A percentile compares a stretch with the other conserved stretches of the same genome.
These are phyloP conservation scores for Colletotrichum paranaense DNA, from an alignment of 2,329 filamentous ascomycete genomes.

Conservation along the genomic window DNA sequence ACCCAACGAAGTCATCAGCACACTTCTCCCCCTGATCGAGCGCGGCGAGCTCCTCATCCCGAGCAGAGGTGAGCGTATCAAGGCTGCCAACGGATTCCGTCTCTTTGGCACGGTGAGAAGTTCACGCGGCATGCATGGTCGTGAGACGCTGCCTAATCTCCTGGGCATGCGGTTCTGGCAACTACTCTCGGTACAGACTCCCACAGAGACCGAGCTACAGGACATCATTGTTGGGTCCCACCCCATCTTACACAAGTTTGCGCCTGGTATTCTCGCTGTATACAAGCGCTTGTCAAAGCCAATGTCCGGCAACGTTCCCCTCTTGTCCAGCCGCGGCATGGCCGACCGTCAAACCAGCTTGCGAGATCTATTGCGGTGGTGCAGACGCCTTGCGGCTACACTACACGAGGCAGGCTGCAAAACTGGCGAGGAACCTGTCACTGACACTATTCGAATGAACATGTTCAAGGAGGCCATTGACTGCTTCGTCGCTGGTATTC, in stretches of 20 bases:
- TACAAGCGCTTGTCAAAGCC: slow-evolving; percentile 64
- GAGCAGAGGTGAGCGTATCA: slow-evolving; percentile 86
- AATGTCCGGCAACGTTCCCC: slow-evolving; percentile 38
- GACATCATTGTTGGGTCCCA: slow-evolving; percentile 79
- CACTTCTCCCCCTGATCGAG: slow-evolving; percentile 91
- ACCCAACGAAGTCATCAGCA: slow-evolving; percentile 93
- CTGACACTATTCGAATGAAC: slow-evolving; percentile 78
- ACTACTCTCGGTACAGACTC: slow-evolving; percentile 74
- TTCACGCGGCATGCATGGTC: slow-evolving; percentile 73
- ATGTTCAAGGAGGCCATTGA: slow-evolving; percentile 96
- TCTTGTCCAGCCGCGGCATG: slow-evolving; percentile 58
- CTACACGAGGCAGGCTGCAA: slow-evolving; percentile 70
- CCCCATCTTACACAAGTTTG: slow-evolving; percentile 74
- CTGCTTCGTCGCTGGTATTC: slow-evolving; percentile 87
- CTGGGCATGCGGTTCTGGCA: slow-evolving; percentile 91
- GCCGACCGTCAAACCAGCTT: slow-evolving; percentile 69
- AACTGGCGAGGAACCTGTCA: slow-evolving; percentile 76
- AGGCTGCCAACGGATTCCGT: slow-evolving; percentile 85
- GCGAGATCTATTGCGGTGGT: slow-evolving; percentile 92
- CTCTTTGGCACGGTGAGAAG: slow-evolving; percentile 93
- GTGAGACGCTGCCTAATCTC: slow-evolving; percentile 76
- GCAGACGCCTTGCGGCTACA: slow-evolving; percentile 77
- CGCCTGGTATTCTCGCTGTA: slow-evolving; percentile 68
- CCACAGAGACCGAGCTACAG: slow-evolving; percentile 76
- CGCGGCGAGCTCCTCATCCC: slow-evolving; percentile 91